Percentiles rank a stretch among this genome's conserved stretches.
These are phyloP conservation scores for Monilinia polystroma DNA, from an alignment of 2,329 filamentous ascomycete genomes.

Conservation along the genomic window DNA sequence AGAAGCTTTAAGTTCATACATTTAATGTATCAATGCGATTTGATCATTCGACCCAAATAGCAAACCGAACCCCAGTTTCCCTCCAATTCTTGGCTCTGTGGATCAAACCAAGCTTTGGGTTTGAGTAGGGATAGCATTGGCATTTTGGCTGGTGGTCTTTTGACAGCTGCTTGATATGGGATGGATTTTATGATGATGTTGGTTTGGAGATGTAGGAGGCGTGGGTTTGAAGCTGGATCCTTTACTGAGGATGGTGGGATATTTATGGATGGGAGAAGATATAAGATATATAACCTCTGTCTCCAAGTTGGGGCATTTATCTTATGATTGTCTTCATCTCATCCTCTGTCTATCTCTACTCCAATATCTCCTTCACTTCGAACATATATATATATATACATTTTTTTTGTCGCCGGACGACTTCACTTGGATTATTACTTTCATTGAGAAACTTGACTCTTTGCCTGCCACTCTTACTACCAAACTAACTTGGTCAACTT, in stretches of 20 bases:
- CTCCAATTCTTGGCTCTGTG: background rate
- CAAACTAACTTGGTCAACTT: slow-evolving; percentile 22
- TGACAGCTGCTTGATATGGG: background rate
- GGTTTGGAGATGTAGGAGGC: background rate
- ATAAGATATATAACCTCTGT: background rate
- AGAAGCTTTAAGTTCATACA: background rate
- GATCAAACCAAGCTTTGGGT: background rate
- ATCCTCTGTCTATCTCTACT: slow-evolving; percentile 20
- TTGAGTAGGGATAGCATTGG: background rate
- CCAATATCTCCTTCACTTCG: slow-evolving; percentile 9
- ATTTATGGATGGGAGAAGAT: background rate
- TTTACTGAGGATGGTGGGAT: background rate
- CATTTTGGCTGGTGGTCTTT: background rate
- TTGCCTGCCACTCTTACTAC: slow-evolving; percentile 18
- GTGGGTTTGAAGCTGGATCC: background rate
- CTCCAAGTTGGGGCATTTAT: background rate
- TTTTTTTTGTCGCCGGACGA: slow-evolving; percentile 39
- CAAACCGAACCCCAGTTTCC: slow-evolving; percentile 1
- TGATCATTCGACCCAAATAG: background rate
- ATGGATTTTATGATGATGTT: background rate
- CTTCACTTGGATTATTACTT: slow-evolving; percentile 20
- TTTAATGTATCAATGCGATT: background rate
- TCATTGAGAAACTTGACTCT: background rate
- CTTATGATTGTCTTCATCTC: slow-evolving; percentile 16
- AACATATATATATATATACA: slow-evolving; percentile 21